These are phyloP conservation scores for Plantago major DNA, from an alignment of 257 asterid species.

Conservation along the genomic window DNA sequence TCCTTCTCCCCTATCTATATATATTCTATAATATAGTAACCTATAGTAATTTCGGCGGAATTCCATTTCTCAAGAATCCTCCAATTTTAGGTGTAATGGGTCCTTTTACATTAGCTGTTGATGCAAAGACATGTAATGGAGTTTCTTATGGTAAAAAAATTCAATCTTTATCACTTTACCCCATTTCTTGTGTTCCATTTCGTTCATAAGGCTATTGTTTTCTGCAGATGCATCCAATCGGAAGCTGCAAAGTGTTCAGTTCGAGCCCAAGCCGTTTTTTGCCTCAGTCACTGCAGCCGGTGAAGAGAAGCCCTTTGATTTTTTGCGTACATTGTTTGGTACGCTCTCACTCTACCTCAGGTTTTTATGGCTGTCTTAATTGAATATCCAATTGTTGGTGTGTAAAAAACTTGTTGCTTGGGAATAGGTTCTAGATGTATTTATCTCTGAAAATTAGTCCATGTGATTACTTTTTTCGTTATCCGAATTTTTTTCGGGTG, in stretches of 20 bases:
- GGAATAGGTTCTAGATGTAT: not conserved
- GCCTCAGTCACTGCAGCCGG: slow-evolving; percentile 47
- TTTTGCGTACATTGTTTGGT: slow-evolving; percentile 71
- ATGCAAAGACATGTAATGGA: slow-evolving; percentile 39
- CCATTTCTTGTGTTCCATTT: slow-evolving; percentile 7
- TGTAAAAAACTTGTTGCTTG: no score
- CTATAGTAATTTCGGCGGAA: no score
- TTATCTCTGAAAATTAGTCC: no score
- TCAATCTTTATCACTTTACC: not conserved
- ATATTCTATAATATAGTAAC: no score
- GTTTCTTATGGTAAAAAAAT: not conserved
- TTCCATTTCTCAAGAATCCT: not conserved
- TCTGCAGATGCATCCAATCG: slow-evolving; percentile 55
- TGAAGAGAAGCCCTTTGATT: slow-evolving; percentile 79
- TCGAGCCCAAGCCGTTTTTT: slow-evolving; percentile 47
- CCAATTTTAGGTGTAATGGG: slow-evolving; percentile 44
- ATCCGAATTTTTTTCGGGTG: slow-evolving; percentile 12
- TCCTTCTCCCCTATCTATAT: no score
- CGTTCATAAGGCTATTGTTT: slow-evolving; percentile 25
- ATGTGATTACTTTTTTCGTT: not conserved
- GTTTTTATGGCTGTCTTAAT: slow-evolving; percentile 7
- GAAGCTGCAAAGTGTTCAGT: slow-evolving; percentile 46
- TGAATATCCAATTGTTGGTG: not conserved
- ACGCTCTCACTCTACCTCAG: slow-evolving; percentile 12
- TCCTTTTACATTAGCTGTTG: slow-evolving; percentile 59